Evolutionary conservation across 2,329 filamentous ascomycete species (phyloP), one percentile per base, ranked within the genome.

Genomic region (Akanthomyces muscarius): DNA sequence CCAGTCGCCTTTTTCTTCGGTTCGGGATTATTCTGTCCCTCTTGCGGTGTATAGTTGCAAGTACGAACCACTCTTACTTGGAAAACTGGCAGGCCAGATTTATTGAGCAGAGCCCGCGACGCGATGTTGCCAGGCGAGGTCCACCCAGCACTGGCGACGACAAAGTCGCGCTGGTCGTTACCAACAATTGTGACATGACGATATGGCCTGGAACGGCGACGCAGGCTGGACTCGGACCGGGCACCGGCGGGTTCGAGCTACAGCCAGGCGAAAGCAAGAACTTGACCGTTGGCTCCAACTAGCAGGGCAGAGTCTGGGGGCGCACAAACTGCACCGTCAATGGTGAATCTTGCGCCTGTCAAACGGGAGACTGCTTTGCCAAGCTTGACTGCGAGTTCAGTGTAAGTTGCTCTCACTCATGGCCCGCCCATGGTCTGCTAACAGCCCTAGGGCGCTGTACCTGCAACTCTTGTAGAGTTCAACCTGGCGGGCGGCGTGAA

Each of bases 281-380:
- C 48, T 77, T 92, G 65, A 86, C 81, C 60, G 89, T 95, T 28
- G 84, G 86, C 13, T 78, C 83, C 56, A 85, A 91, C 68, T 96
- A 91, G 91, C 87, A 90, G 71, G 91, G 91, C 11, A 85, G 91
- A 61, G 80, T 95, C 33, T 95, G 91, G 91, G 91, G 87, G 14
- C 82, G 91, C 61, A 94, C 91, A 21, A 95, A 95, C 71, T 96
- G 91, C 76, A 90, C 84, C 45, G 91, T 92, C 73, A 86, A 88
- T 68, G 79, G 79, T 18, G 82, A 86, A 54, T 89, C 87, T 1
- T 86, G 81, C 58, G 86, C 89, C 25, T 95, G 91, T 74, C 74
- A 79, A 57, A 92, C 90, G 2, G 91, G 91, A 8, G 91, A 95
- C 73, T 95, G 91, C 73, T 86, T 86, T 64, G 86, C 87, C 5